phyloP scores from a whole-genome alignment of 139 green algal genomes.

The Astrephomene gubernaculifera region DNA sequence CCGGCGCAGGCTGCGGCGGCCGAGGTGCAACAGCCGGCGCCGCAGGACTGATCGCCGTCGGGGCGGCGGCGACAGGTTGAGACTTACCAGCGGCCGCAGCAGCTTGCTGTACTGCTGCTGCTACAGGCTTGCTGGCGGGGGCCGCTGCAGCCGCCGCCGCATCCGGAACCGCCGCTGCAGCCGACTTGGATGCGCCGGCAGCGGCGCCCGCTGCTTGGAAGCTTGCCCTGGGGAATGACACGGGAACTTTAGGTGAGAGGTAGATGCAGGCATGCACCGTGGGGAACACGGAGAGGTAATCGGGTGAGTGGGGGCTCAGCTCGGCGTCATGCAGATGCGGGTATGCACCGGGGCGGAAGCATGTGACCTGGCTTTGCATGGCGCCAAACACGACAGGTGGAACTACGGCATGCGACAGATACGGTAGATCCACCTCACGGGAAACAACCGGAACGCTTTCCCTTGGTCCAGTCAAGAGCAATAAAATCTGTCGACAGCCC shows the following conservation, averaged over 20 bases:
- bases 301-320: no score
- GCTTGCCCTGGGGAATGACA: no score
- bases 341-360: no score
- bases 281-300: no score
- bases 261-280: no score
- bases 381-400: not conserved
- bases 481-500: no score
- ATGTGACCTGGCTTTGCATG: not conserved
- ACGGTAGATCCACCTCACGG: not conserved
- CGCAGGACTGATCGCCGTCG: not conserved
- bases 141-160: not conserved
- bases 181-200: not conserved
- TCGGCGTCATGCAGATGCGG: no score
- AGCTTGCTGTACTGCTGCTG: no score
- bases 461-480: no score
- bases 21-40: not conserved
- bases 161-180: not conserved
- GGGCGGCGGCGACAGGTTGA: not conserved
- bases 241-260: no score
- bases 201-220: not conserved
- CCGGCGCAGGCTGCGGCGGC: not conserved
- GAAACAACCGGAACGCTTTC: not conserved
- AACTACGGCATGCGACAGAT: no score
- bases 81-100: no score
- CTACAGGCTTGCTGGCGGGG: not conserved